A percentile compares a stretch with the other conserved stretches of the same genome.
Conservation (phyloP, 2,329 filamentous ascomycete species). For the Neocucurbitaria cava region DNA sequence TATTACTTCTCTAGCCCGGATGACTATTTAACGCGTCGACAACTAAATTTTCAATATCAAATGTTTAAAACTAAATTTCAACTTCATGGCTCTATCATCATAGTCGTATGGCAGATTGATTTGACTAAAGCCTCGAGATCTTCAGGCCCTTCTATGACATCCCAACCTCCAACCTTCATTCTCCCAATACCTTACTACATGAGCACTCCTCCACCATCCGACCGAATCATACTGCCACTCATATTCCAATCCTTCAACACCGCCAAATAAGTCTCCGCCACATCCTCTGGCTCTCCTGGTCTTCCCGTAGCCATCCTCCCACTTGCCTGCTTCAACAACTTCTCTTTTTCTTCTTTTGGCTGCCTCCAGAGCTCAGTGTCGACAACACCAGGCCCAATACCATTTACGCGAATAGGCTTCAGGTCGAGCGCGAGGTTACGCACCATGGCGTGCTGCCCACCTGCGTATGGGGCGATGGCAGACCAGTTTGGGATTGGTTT, state of each 20-base stretch:
- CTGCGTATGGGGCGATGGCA: constrained; percentile 57
- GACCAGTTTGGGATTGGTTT: constrained; percentile 61
- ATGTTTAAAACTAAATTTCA: too few relatives aligned
- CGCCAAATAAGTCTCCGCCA: constrained; percentile 57
- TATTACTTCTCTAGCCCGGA: background rate
- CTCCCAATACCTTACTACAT: background rate
- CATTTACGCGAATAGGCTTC: constrained; percentile 68
- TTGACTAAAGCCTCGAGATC: too few relatives aligned
- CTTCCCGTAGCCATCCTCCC: constrained; percentile 34
- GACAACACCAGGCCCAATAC: constrained; percentile 63
- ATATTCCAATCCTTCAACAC: constrained; percentile 56
- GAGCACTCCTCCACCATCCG: constrained; percentile 49
- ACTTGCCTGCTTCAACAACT: constrained; percentile 26
- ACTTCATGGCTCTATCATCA: too few relatives aligned
- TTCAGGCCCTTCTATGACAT: background rate
- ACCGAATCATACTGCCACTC: constrained; percentile 53
- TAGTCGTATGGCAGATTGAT: too few relatives aligned
- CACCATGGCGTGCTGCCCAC: constrained; percentile 61
- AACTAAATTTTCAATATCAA: too few relatives aligned
- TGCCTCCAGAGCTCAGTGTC: constrained; percentile 54
- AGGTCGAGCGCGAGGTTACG: constrained; percentile 68
- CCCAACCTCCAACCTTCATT: background rate
- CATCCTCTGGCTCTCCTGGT: constrained; percentile 38
- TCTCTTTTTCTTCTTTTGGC: constrained; percentile 34
- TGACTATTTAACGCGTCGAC: too few relatives aligned